Evolutionary conservation across 345 rosid genomes (phyloP).

Genomic region (Nephelium lappaceum): DNA sequence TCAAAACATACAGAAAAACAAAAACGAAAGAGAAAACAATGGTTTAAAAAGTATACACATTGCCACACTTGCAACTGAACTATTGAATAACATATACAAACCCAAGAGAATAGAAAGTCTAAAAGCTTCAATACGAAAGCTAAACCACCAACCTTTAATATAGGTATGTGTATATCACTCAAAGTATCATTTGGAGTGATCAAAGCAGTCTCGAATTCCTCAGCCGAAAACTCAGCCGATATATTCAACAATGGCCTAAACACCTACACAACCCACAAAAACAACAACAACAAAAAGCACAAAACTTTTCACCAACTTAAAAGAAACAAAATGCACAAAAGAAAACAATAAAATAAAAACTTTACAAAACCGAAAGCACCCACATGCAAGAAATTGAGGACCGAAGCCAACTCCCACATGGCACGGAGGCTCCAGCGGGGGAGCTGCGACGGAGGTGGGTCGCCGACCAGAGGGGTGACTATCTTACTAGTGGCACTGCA

Average conservation of each 20-base stretch:
- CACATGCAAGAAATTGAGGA: conserved; percentile 97
- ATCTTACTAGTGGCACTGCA: conserved; percentile 59
- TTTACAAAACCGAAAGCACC: conserved; percentile 31
- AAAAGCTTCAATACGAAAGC: conserved; percentile 24
- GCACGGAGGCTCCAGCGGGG: conserved; percentile 95
- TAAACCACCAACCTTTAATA: conserved; percentile 74
- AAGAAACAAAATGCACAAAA: conserved; percentile 11
- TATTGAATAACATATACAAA: conserved; percentile 7
- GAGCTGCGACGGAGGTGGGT: conserved; percentile 81
- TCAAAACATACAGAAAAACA: conserved; percentile 8
- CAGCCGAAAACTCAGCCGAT: conserved; percentile 83
- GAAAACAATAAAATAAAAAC: conserved; percentile 18
- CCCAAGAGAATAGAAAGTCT: conserved; percentile 11
- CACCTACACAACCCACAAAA: conserved; percentile 51
- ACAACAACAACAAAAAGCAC: neutral
- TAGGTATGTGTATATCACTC: conserved; percentile 90
- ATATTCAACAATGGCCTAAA: conserved; percentile 88
- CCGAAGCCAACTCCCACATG: conserved; percentile 98
- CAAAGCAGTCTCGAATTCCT: conserved; percentile 96
- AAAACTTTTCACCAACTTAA: conserved; percentile 10
- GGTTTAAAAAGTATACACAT: conserved; percentile 1
- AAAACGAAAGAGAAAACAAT: neutral
- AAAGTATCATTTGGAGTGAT: conserved; percentile 87
- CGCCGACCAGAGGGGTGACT: conserved; percentile 74
- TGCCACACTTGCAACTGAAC: neutral